phyloP scores from a whole-genome alignment of 176 grass and related monocot species.

The Aegilops speltoides region DNA sequence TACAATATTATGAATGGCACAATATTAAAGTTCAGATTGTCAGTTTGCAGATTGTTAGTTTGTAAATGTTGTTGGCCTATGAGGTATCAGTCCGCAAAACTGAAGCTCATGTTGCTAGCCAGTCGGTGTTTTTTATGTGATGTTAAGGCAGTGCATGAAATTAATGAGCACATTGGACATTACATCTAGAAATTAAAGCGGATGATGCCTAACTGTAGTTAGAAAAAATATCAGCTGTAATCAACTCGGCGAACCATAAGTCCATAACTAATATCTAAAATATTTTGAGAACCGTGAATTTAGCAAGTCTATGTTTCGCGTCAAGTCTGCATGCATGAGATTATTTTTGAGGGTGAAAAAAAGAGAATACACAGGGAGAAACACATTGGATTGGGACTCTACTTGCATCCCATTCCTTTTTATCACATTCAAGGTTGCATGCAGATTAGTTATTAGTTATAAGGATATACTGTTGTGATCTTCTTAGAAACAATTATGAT shows the following conservation, averaged over 20 bases:
- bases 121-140: background rate
- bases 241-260: background rate
- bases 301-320: background rate
- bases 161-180: background rate
- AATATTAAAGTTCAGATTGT: background rate
- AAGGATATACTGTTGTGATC: background rate
- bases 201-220: background rate
- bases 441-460: slow-evolving; percentile 5
- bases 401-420: background rate
- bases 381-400: background rate
- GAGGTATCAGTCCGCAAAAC: background rate
- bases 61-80: background rate
- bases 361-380: background rate
- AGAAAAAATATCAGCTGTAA: background rate
- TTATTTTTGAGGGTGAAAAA: background rate
- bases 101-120: background rate
- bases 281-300: background rate
- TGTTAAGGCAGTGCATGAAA: background rate
- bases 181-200: background rate
- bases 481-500: background rate
- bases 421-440: background rate
- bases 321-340: background rate
- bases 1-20: background rate
- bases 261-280: background rate
- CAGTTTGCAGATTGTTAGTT: background rate